phyloP scores from a whole-genome alignment of 164 flowering plant species.

The Kingdonia uniflora region DNA sequence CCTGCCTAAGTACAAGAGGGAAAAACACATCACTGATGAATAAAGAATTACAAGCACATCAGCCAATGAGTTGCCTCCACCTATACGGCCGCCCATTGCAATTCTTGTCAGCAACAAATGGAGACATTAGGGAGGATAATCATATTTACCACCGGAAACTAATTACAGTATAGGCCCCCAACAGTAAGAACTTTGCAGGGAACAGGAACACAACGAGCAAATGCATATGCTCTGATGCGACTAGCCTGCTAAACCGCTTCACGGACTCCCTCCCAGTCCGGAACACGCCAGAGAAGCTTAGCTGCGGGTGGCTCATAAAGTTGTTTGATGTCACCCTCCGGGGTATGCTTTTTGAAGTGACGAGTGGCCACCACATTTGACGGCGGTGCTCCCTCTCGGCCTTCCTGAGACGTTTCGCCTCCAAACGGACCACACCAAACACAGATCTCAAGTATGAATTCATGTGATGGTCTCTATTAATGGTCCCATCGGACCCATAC shows the following conservation, averaged over 20 bases:
- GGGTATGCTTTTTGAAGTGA: slow-evolving; percentile 24
- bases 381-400: slow-evolving; percentile 46
- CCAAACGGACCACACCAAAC: slow-evolving; percentile 55
- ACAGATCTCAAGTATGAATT: slow-evolving; percentile 64
- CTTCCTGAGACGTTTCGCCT: slow-evolving; percentile 55
- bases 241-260: slow-evolving; percentile 53
- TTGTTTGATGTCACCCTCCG: slow-evolving; percentile 10
- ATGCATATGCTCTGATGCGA: slow-evolving; percentile 66
- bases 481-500: slow-evolving; percentile 83
- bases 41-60: slow-evolving; percentile 19
- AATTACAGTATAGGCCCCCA: slow-evolving; percentile 30
- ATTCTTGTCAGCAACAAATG: not conserved
- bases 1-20: not conserved
- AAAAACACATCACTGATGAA: not conserved
- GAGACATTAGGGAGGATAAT: not conserved
- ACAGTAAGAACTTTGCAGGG: slow-evolving; percentile 45
- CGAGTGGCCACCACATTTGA: slow-evolving; percentile 65
- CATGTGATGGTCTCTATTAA: slow-evolving; percentile 90
- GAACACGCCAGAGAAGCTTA: slow-evolving; percentile 42
- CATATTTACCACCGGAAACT: slow-evolving; percentile 11
- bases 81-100: not conserved
- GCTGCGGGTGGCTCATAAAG: slow-evolving; percentile 13
- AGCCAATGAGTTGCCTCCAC: slow-evolving; percentile 11
- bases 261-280: slow-evolving; percentile 45
- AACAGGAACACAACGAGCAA: slow-evolving; percentile 52